Evolutionary conservation across 2,329 filamentous ascomycete species (phyloP).

Genomic region (Colletotrichum sp.): DNA sequence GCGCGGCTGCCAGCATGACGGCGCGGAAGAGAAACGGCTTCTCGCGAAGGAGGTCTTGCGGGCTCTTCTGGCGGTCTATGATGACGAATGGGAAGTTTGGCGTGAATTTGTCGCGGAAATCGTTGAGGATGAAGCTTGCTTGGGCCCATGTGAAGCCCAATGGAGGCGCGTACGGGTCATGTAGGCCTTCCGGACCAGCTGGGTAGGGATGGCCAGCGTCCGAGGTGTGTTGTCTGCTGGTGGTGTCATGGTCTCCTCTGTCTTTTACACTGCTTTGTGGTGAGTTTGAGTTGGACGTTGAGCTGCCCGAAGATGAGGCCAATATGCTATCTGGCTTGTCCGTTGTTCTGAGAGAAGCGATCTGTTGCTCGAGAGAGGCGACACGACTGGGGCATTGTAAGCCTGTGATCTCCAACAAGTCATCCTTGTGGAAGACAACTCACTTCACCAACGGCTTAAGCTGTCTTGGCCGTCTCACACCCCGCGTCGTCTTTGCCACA

Average conservation of each 20-base stretch:
- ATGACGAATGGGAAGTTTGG: conserved; percentile 44
- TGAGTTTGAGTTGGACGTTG: neutral
- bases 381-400: conserved; percentile 23
- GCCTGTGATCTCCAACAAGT: neutral
- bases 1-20: conserved; percentile 41
- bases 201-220: neutral
- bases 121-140: conserved; percentile 36
- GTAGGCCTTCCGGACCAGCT: neutral
- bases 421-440: neutral
- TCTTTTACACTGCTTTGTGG: neutral
- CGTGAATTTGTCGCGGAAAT: conserved; percentile 37
- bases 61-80: conserved; percentile 32
- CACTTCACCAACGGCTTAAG: conserved; percentile 32
- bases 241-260: neutral
- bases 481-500: conserved; percentile 29
- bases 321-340: neutral
- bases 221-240: neutral
- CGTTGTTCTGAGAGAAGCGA: conserved; percentile 17
- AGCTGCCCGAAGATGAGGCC: neutral
- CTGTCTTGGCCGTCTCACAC: conserved; percentile 35
- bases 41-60: conserved; percentile 32
- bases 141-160: conserved; percentile 45
- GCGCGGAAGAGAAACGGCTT: conserved; percentile 45
- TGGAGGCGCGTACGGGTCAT: conserved; percentile 23
- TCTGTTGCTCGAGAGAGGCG: conserved; percentile 28